Percentiles rank a stretch among this genome's conserved stretches.
Evolutionary conservation across 257 asterid species (phyloP).

Genomic region (Nicotiana attenuata): DNA sequence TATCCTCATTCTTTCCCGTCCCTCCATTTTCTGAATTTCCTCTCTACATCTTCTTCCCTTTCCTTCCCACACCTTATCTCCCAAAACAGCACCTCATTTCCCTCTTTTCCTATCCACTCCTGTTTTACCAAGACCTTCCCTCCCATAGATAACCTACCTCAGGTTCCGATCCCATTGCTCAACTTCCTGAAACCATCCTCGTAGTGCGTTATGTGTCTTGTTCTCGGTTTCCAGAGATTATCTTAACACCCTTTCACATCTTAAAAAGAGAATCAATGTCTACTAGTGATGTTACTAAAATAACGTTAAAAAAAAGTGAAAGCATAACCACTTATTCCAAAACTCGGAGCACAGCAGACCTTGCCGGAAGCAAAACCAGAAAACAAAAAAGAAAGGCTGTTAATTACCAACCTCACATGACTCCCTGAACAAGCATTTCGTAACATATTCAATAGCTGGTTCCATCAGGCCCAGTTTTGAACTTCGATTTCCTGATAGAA

Average conservation of each 20-base stretch:
- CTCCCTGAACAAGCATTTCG: constrained; percentile 58
- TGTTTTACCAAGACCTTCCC: background rate
- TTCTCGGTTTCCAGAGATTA: background rate
- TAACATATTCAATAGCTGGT: constrained; percentile 64
- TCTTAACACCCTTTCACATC: background rate
- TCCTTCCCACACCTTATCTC: background rate
- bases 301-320: background rate
- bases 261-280: background rate
- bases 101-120: background rate
- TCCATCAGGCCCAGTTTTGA: constrained; percentile 52
- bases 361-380: constrained; percentile 1
- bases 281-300: background rate
- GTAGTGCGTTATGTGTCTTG: background rate
- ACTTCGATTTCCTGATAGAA: constrained; percentile 39
- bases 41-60: background rate
- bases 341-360: background rate
- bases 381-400: constrained; percentile 19
- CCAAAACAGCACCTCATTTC: background rate
- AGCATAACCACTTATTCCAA: background rate
- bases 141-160: background rate
- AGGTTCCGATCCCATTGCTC: background rate
- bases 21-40: background rate
- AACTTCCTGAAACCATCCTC: background rate
- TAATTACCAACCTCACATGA: constrained; percentile 51
- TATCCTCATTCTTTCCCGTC: background rate